Evolutionary conservation across 2,329 filamentous ascomycete genomes (phyloP), one percentile per base, ranked within the genome.

Genomic region (Apiospora pterosperma): DNA sequence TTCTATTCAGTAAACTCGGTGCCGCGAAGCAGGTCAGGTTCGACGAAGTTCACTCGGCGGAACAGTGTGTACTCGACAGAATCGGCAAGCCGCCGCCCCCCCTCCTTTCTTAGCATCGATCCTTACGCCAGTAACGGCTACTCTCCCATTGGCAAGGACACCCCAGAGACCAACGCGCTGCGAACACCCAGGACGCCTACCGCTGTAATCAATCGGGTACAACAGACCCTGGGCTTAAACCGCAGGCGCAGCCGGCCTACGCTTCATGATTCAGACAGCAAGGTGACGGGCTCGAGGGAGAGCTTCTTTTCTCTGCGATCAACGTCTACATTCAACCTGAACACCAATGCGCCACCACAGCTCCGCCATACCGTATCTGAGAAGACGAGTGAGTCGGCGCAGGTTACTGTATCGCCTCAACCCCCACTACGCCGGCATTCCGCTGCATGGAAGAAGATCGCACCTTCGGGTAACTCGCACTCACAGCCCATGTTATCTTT

Each of bases 171-270:
- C 21, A 55, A 44, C 61, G 72, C 70, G 10, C 72, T 74, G 6
- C 78, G 78, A 67, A 73, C 78, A 4, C 79, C 82, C 25, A 81
- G 74, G 73, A 81, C 81, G 14, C 79, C 82, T 1, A 80, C 81
- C 1, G 76, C 76, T 36, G 77, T 87, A 63, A 79, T 87, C 67
- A 84, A 82, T 71, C 77, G 78, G 36, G 74, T 82, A 16, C 75
- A 77, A 14, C 81, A 83, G 69, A 85, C 84, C 3, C 75, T 88
- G 52, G 86, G 80, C 69, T 76, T 88, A 36, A 82, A 82, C 60
- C 80, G 81, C 71, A 86, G 85, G 79, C 80, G 83, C 67, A 88
- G 85, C 77, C 79, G 80, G 63, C 82, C 83, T 8, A 77, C 78
- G 28, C 77, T 88, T 2, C 41, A 58, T 8, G 21, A 59, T 67